Base-by-base conservation (phyloP, 2,329 filamentous ascomycete genomes). In the Diaporthe sp. region DNA sequence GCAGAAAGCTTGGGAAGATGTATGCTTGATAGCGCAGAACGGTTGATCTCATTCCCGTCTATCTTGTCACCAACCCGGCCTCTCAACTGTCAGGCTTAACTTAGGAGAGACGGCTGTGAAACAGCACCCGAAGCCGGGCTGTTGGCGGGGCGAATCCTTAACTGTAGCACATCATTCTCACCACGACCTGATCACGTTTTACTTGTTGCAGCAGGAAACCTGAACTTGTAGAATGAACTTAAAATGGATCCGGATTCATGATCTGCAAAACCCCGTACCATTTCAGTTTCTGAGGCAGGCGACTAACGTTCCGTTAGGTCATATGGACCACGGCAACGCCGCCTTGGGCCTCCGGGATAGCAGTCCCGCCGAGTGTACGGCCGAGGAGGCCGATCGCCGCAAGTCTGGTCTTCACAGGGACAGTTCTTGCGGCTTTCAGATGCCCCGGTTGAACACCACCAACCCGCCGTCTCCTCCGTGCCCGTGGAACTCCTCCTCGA, bases 391-490 rank as follows among this genome's bases (percentile, higher is more conserved):
- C 65, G 46, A 42, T 42, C 22, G 13, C 31, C 19, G 25, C 22
- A 31, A 39, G 3, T 44, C 15, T 44, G 2, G 22, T 51, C 15
- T 31, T n/a, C 46, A 13, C 25, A 57, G 37, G n/a, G 10, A 22
- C 8, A 62, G 15, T 25, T n/a, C 42, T 60, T 53, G 55, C 57
- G 12, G 42, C 49, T 58, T 74, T 85, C 87, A 98, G 80, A 99
- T 96, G 17, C 97, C 97, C 81, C 97, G 91, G 85, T 99, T 98
- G 85, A 99, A 98, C 83, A 97, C 95, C n/a, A 99, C 94, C 87
- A 95, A 88, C 0, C 94, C 96, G 73, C 90, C 90, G 78, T 93
- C 90, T 0, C 96, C 96, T 44, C 95, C 96, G 74, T 90, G 91
- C 9, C 92, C 93, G 85, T 93, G 93, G 83, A 99, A 98, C 85